Conservation (phyloP, 768 basidiomycete genomes). For the Sarcomyxa edulis region DNA sequence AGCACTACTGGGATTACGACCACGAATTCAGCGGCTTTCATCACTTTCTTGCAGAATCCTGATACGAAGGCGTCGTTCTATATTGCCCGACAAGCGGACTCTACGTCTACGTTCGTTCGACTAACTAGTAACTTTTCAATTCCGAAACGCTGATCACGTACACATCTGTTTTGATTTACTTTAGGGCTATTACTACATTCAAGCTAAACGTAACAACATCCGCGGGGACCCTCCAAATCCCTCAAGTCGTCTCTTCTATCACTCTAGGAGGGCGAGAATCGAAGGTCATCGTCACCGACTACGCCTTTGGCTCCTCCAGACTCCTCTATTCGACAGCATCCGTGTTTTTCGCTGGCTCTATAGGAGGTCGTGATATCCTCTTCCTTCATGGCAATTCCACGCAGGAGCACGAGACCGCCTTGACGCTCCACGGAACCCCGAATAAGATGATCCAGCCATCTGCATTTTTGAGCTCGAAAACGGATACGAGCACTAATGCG, state of each 20-base stretch:
- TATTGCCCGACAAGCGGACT: slow-evolving; percentile 61
- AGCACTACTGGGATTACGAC: slow-evolving; percentile 41
- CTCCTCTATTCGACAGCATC: slow-evolving; percentile 69
- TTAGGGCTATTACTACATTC: slow-evolving; percentile 47
- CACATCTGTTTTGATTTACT: slow-evolving; percentile 2
- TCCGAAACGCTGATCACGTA: background rate
- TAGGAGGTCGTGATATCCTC: slow-evolving; percentile 58
- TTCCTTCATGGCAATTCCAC: slow-evolving; percentile 53
- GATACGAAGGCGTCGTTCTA: slow-evolving; percentile 65
- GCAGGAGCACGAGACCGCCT: slow-evolving; percentile 51
- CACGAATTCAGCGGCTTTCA: slow-evolving; percentile 43
- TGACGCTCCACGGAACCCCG: slow-evolving; percentile 42
- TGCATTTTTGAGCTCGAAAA: no score
- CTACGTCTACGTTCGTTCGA: slow-evolving; percentile 55
- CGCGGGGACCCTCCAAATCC: slow-evolving; percentile 48
- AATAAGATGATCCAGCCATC: slow-evolving; percentile 28
- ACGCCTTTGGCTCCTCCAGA: slow-evolving; percentile 60
- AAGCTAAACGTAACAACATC: slow-evolving; percentile 55
- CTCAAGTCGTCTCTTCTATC: slow-evolving; percentile 46
- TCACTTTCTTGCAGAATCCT: slow-evolving; percentile 63
- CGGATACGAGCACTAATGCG: slow-evolving; percentile 21
- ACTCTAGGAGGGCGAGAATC: slow-evolving; percentile 67
- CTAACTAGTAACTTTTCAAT: background rate
- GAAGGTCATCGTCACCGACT: slow-evolving; percentile 69
- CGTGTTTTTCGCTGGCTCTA: slow-evolving; percentile 60